Evolutionary conservation across 2,329 filamentous ascomycete species (phyloP), one percentile per base, ranked within the genome.

Genomic region (Ophiostoma montium): DNA sequence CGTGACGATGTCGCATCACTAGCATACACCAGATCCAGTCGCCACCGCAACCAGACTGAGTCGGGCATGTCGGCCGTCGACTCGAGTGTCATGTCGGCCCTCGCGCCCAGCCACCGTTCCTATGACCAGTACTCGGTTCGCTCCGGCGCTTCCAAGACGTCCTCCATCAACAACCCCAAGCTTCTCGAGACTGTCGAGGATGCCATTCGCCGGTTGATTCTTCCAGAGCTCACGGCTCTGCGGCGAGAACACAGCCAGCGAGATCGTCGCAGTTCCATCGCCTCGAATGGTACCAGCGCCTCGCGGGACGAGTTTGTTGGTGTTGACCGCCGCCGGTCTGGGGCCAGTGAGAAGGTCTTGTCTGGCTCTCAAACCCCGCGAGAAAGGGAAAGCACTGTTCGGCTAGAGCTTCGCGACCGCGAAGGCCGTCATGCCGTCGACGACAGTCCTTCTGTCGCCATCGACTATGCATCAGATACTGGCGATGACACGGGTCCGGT

Each of bases 121-220:
- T 63, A 70, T 51, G 74, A 77, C 55, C 69, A 73, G 53, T 69
- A 75, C 59, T 75, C 74, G 32, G 63, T 69, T 52, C 70, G 68
- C 49, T 74, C 71, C 0, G 67, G 65, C 8, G 64, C 65, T 21
- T 78, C 75, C 27, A 69, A 68, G 19, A 39, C 53, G 2, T 86
- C 86, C 3, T 90, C 86, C 0, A 86, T 94, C 62, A 94, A 94
- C 66, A 95, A 95, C 59, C 89, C 89, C 0, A 92, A 87, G 61
- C 69, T 95, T 2, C 74, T 95, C 2, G 86, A 92, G 59, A 92
- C 88, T 0, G 89, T 95, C 3, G 89, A 95, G 66, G 88, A 95
- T 65, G 88, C 88, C 13, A 94, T 95, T 59, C 82, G 87, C 54
- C 78, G 88, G 45, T 72, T 95, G 46, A 94, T 95, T 48, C 68